These are phyloP conservation scores for Geotrichum phurueaensis DNA, from an alignment of 1,139 yeast genomes.

Conservation along the genomic window DNA sequence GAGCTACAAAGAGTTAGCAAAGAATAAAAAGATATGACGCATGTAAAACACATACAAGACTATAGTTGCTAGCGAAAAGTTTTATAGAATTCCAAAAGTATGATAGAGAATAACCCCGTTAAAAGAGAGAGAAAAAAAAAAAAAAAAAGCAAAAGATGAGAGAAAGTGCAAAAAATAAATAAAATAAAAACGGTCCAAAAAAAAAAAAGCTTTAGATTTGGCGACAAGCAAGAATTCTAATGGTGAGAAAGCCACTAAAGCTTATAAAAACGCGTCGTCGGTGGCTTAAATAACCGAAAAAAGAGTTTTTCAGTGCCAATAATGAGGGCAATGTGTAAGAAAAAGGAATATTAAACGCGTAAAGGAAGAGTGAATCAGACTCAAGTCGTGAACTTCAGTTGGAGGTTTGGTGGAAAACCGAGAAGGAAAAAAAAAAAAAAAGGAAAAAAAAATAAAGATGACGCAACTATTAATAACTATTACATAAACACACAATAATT, in stretches of 20 bases:
- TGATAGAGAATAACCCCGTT: neutral
- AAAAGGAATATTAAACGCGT: neutral
- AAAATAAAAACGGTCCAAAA: neutral
- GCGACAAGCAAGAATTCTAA: neutral
- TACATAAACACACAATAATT: neutral
- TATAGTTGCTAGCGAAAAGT: neutral
- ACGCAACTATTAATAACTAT: neutral
- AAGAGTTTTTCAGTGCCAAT: neutral
- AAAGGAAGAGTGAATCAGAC: neutral
- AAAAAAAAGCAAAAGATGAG: neutral
- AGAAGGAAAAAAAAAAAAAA: neutral
- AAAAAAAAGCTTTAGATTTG: neutral
- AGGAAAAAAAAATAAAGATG: neutral
- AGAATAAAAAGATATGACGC: neutral
- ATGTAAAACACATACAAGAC: slow-evolving; percentile 3
- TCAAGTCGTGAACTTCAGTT: neutral
- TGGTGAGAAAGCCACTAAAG: neutral
- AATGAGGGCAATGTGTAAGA: neutral
- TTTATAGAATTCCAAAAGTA: neutral
- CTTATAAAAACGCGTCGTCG: neutral
- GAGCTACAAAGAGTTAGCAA: neutral
- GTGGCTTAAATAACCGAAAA: neutral
- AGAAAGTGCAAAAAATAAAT: neutral
- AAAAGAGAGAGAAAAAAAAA: neutral
- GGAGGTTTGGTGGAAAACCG: slow-evolving; percentile 10